These are phyloP conservation scores for Rhododendron williamsianum DNA, from an alignment of 148 eudicot genomes.

Conservation along the genomic window DNA sequence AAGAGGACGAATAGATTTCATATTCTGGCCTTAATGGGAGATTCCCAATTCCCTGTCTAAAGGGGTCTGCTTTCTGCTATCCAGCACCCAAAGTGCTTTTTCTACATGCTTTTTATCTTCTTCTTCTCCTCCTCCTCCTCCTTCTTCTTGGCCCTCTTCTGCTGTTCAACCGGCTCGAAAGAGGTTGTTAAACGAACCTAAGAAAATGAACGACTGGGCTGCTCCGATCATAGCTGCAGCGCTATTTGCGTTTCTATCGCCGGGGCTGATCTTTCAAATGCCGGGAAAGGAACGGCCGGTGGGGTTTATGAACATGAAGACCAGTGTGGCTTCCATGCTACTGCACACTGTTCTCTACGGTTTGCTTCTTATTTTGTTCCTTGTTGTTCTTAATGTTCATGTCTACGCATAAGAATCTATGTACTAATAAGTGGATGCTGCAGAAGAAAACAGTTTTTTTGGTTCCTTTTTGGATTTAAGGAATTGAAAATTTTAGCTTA, in stretches of 20 bases:
- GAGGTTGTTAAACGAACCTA: neutral
- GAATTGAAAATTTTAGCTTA: neutral
- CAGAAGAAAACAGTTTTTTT: neutral
- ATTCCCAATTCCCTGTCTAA: slow-evolving; percentile 22
- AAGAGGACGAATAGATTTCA: slow-evolving; percentile 5
- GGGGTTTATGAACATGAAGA: slow-evolving; percentile 80
- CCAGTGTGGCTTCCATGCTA: slow-evolving; percentile 48
- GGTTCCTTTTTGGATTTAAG: neutral
- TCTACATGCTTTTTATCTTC: neutral
- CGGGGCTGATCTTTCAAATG: slow-evolving; percentile 66
- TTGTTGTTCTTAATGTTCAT: slow-evolving; percentile 63
- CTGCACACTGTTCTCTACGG: slow-evolving; percentile 59
- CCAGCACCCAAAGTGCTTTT: slow-evolving; percentile 19
- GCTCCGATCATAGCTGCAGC: slow-evolving; percentile 73
- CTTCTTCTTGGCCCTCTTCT: neutral
- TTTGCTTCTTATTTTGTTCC: slow-evolving; percentile 68
- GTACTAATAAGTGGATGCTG: neutral
- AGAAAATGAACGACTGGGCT: slow-evolving; percentile 68
- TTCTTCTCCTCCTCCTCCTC: neutral
- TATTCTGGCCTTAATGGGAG: slow-evolving; percentile 19
- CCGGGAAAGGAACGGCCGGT: slow-evolving; percentile 60
- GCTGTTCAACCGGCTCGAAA: neutral
- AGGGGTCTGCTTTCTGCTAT: neutral
- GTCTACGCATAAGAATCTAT: slow-evolving; percentile 40
- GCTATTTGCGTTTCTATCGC: slow-evolving; percentile 59